Base-by-base conservation (phyloP, 768 basidiomycete species). In the Rhizopogon rudus region DNA sequence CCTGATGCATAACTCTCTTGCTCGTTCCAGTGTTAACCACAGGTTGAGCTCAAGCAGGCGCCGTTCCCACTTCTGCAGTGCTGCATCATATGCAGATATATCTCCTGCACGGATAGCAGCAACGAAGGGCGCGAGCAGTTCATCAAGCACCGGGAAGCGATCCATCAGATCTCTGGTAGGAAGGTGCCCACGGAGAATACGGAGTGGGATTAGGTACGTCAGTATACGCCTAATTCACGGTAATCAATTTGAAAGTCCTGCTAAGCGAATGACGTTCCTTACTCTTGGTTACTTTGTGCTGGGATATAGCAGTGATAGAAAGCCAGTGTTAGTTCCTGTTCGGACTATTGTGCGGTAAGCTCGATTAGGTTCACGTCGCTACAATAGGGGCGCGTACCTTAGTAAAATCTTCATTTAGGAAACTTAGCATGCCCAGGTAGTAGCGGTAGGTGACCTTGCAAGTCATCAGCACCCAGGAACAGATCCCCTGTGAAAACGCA, bases 341-440 rank as follows among this genome's bases (percentile, higher is more conserved):
- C 89, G 44, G 93, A 83, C 90, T 93, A 42, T n/a, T 14, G 28
- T 22, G 45, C 17, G 5, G 17, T 60, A n/a, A 59, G 60, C 42
- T 33, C 45, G 41, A 28, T 8, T 28, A 1, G 40, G 29, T 12
- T 6, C 12, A 13, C 22, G 13, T 48, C 46, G n/a, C 28, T 55
- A 29, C 12, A 51, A 44, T 12, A 52, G n/a, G 12, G 45, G 39
- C 9, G 59, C 68, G 33, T 46, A 87, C 92, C 75, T 93, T 93
- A 40, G 75, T 77, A 65, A 92, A 95, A 48, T 96, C 89, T 67
- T 98, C 97, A 63, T 91, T 91, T 57, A 98, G 71, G 73, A 98
- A 98, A 65, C 84, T 87, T 57, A 98, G 78, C 85, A 98, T 91
- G 59, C 96, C 97, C 46, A 97, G 72, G 67, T 98, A 98, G 76